Conservation (phyloP, 495 filamentous ascomycete genomes). For the Trichoderma orchidacearum region DNA sequence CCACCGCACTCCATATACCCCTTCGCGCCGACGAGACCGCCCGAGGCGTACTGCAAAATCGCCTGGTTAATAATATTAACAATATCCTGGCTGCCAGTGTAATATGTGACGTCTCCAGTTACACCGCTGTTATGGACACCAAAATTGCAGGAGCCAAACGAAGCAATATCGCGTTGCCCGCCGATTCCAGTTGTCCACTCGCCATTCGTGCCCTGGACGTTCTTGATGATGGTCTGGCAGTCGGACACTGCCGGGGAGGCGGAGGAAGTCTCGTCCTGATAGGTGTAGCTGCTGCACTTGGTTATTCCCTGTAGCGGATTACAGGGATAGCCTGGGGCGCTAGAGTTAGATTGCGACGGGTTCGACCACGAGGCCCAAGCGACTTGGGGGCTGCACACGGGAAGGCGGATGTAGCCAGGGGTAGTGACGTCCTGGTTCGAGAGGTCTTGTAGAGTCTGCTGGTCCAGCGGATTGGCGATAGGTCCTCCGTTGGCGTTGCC, state of each 20-base stretch:
- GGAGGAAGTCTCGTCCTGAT: conserved; percentile 13
- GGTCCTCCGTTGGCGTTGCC: conserved; percentile 14
- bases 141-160: conserved; percentile 6
- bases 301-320: conserved; percentile 7
- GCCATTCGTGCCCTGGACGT: conserved; percentile 13
- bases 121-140: conserved; percentile 3
- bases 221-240: conserved; percentile 17
- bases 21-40: conserved; percentile 14
- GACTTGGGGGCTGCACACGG: conserved; percentile 15
- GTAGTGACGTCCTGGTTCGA: conserved; percentile 12
- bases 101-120: conserved; percentile 7
- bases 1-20: conserved; percentile 15
- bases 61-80: conserved; percentile 14
- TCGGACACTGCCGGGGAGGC: conserved; percentile 15
- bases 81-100: conserved; percentile 14
- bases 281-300: conserved; percentile 14
- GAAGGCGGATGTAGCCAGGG: conserved; percentile 16
- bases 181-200: conserved; percentile 3
- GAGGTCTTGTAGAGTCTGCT: conserved; percentile 8
- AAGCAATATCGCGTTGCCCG: conserved; percentile 6
- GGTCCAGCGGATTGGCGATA: conserved; percentile 8
- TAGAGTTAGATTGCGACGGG: neutral
- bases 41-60: conserved; percentile 8
- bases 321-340: conserved; percentile 16
- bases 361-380: conserved; percentile 11